A percentile compares a stretch with the other conserved stretches of the same genome.
Conservation (phyloP, 2,329 filamentous ascomycete genomes). For the Ophiostoma piceae region DNA sequence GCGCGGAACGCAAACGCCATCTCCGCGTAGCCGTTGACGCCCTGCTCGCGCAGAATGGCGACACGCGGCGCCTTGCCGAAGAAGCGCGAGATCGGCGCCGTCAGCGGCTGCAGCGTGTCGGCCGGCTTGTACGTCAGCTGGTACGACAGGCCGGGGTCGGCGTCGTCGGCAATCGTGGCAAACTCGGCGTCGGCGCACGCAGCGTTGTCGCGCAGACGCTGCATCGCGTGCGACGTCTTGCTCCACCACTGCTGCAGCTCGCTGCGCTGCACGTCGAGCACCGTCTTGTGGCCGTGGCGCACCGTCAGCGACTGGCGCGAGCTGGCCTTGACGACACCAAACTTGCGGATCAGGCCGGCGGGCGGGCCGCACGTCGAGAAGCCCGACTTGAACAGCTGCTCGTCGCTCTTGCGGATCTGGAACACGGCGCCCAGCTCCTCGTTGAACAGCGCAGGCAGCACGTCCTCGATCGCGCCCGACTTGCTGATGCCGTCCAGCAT, state of each 20-base stretch:
- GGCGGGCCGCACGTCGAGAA: slow-evolving; percentile 88
- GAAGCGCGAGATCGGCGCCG: slow-evolving; percentile 51
- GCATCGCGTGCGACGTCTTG: slow-evolving; percentile 83
- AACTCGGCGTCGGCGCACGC: slow-evolving; percentile 80
- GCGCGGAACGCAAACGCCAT: slow-evolving; percentile 95
- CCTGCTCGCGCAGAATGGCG: slow-evolving; percentile 90
- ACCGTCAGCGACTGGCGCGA: slow-evolving; percentile 72
- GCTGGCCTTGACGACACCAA: slow-evolving; percentile 66
- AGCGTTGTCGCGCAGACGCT: slow-evolving; percentile 83
- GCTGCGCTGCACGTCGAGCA: slow-evolving; percentile 64
- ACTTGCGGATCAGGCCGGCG: slow-evolving; percentile 72
- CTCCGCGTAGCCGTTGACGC: slow-evolving; percentile 92
- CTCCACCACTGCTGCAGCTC: slow-evolving; percentile 85
- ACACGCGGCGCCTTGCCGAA: slow-evolving; percentile 65
- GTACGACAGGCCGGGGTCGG: slow-evolving; percentile 79
- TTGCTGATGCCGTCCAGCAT: slow-evolving; percentile 70
- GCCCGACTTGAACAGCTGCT: slow-evolving; percentile 78
- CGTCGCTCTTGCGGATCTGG: slow-evolving; percentile 81
- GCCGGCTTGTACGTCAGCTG: slow-evolving; percentile 74
- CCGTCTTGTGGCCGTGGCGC: slow-evolving; percentile 60
- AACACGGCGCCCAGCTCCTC: slow-evolving; percentile 95
- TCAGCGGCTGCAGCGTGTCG: slow-evolving; percentile 68
- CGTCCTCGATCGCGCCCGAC: slow-evolving; percentile 55
- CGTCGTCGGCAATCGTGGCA: slow-evolving; percentile 64
- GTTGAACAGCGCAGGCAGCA: slow-evolving; percentile 82